phyloP scores from a whole-genome alignment of 257 asterid genomes.

The Forsythia suspensa region DNA sequence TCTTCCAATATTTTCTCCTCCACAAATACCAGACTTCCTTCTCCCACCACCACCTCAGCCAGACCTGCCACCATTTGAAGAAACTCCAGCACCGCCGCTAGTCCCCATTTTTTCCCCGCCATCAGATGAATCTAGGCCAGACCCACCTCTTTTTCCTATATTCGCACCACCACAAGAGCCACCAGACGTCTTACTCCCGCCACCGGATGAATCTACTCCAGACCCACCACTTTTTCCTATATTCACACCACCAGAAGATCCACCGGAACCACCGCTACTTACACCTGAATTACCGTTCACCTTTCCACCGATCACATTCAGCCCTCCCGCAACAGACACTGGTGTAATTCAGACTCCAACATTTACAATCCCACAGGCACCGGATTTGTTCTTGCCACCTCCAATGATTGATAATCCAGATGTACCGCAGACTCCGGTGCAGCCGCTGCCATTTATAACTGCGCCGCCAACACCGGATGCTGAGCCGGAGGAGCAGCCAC shows the following conservation, averaged over 20 bases:
- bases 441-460: conserved; percentile 30
- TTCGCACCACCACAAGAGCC: conserved; percentile 15
- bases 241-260: conserved; percentile 37
- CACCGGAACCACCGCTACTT: conserved; percentile 22
- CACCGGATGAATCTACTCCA: conserved; percentile 31
- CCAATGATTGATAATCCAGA: conserved; percentile 14
- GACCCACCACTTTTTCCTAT: conserved; percentile 37
- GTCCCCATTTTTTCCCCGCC: conserved; percentile 16
- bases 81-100: neutral
- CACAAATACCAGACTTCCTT: conserved; percentile 31
- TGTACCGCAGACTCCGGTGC: conserved; percentile 21
- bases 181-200: conserved; percentile 25
- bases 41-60: conserved; percentile 46
- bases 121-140: neutral
- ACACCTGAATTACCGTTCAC: conserved; percentile 32
- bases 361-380: conserved; percentile 23
- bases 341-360: conserved; percentile 14
- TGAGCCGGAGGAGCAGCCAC: conserved; percentile 30
- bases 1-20: conserved; percentile 30
- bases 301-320: conserved; percentile 28
- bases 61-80: conserved; percentile 7
- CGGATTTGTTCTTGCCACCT: conserved; percentile 31
- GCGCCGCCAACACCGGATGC: conserved; percentile 33
- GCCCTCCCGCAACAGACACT: conserved; percentile 20
- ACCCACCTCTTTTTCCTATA: conserved; percentile 12